Base-by-base conservation (phyloP, 2,329 filamentous ascomycete genomes). In the Phyllosticta citribraziliensis region DNA sequence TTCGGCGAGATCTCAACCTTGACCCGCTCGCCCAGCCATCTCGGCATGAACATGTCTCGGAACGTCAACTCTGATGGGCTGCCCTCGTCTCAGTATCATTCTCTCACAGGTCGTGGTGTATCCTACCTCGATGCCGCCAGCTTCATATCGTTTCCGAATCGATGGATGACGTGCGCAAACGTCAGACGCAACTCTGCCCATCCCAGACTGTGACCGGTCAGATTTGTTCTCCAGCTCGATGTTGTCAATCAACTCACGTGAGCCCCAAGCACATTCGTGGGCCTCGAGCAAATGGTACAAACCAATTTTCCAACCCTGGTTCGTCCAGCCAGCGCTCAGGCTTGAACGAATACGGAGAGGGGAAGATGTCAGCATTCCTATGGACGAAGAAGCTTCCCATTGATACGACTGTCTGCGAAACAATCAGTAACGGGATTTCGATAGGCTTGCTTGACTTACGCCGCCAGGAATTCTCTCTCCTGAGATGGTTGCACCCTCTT, bases 271-370 rank as follows among this genome's bases (percentile, higher is more conserved):
- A 73, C 19, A 65, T 63, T 1, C 71, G 63, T 53, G 66, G 70
- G 1, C 71, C 71, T 27, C 70, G 72, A 2, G 66, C 68, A 50
- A 72, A 73, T 0, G 68, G 58, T 8, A 73, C 64, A 62, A 72
- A 65, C 50, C 67, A 67, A 1, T 64, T 65, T 56, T 72, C 70
- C 1, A 64, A 64, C 56, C 55, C 57, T 9, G 54, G 30, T 6
- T 57, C 54, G 5, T 63, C 59, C 2, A 70, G 61, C 69, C 68
- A 71, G 9, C 68, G 63, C 54, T 70, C 64, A 0, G 66, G 66
- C 3, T 20, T 33, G 57, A 67, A 20, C 56, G 63, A 17, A 22
- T 40, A 3, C 56, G 62, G 40, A 12, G 70, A 62, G 0, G 68
- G 67, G 52, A 73, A 75, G 12, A 71, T 67, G 5, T 65, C 62